Conservation (phyloP, 371 early-diverging fungal genomes). For the Haplosporangium sp. region DNA sequence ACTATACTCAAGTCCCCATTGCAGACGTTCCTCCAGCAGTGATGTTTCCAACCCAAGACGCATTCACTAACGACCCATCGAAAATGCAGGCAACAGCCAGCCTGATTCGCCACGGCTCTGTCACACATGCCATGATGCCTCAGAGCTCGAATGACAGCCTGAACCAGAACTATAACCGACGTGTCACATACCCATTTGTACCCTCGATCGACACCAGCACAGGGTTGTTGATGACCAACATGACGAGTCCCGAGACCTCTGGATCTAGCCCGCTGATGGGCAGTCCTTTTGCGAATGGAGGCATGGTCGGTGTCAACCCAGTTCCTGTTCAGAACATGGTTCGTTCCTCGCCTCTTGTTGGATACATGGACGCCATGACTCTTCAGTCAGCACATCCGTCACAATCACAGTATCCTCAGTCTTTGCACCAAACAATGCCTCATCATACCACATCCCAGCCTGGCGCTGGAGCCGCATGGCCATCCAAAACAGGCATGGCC, state of each 20-base stretch:
- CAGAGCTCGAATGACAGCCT: conserved; percentile 1
- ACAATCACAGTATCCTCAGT: background rate
- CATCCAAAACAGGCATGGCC: conserved; percentile 7
- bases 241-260: conserved; percentile 40
- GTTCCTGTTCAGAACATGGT: conserved; percentile 31
- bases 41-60: conserved; percentile 7
- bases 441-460: conserved; percentile 18
- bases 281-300: conserved; percentile 38
- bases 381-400: conserved; percentile 13
- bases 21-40: conserved; percentile 14
- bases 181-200: conserved; percentile 50
- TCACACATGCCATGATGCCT: conserved; percentile 20
- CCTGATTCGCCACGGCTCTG: conserved; percentile 15
- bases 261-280: conserved; percentile 46
- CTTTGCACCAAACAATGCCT: conserved; percentile 15
- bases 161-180: conserved; percentile 25
- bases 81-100: conserved; percentile 7
- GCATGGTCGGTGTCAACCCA: conserved; percentile 26
- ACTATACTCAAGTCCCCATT: conserved; percentile 11
- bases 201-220: conserved; percentile 50
- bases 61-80: conserved; percentile 11
- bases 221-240: conserved; percentile 24
- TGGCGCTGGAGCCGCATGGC: conserved; percentile 16
- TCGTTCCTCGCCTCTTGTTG: conserved; percentile 39
- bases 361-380: conserved; percentile 45